Evolutionary conservation across 139 green algal genomes (phyloP).

Genomic region (Chlamydomonas schloesseri): DNA sequence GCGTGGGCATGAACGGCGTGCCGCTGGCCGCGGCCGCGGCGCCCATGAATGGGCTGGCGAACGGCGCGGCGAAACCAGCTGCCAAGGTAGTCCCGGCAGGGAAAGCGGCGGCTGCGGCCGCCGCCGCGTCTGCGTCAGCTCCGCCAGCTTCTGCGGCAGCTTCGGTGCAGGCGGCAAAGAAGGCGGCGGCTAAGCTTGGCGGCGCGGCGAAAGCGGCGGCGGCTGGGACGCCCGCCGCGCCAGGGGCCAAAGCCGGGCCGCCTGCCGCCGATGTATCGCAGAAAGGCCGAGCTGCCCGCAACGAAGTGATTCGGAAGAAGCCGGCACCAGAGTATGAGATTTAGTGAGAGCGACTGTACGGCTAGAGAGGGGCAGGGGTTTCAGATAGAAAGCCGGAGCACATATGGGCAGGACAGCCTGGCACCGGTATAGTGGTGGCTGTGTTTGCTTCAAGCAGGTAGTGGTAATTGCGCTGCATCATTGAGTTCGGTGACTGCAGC

Average conservation of each 20-base stretch:
- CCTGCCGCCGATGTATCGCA: no score
- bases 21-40: background rate
- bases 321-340: slow-evolving; percentile 33
- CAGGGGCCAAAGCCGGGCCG: background rate
- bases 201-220: background rate
- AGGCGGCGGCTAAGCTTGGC: background rate
- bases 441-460: no score
- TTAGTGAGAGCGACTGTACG: background rate
- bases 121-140: background rate
- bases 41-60: background rate
- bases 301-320: background rate
- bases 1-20: background rate
- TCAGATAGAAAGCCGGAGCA: no score
- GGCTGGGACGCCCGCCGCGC: no score
- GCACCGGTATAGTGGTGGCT: no score
- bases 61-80: background rate
- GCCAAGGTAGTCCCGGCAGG: background rate
- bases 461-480: no score
- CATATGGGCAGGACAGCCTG: no score
- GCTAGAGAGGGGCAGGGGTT: no score
- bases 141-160: background rate
- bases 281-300: background rate
- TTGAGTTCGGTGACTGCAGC: no score
- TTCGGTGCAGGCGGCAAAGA: background rate
- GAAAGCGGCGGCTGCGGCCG: background rate